phyloP scores from a whole-genome alignment of 805 yeast species.

The Suhomyces canberraensis region DNA sequence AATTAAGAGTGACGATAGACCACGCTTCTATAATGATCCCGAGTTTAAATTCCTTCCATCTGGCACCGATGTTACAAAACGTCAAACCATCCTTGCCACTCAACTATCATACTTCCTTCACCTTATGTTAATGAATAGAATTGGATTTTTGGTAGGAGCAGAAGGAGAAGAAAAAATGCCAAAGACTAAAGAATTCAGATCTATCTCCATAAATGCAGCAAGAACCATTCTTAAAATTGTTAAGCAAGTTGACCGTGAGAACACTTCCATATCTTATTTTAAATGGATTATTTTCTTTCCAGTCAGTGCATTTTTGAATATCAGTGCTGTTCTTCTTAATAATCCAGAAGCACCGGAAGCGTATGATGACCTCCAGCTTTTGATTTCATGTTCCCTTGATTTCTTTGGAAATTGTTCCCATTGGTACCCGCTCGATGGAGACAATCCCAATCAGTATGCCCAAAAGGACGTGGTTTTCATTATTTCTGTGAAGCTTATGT shows the following conservation, averaged over 20 bases:
- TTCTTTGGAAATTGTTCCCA: constrained; percentile 9
- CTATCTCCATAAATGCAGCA: constrained; percentile 32
- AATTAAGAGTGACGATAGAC: constrained; percentile 19
- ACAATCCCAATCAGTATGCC: constrained; percentile 1
- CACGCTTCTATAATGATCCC: constrained; percentile 33
- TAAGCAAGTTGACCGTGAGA: constrained; percentile 17
- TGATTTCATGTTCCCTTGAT: constrained; percentile 21
- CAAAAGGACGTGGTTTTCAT: constrained; percentile 9
- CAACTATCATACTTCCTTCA: constrained; percentile 35
- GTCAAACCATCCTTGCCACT: constrained; percentile 17
- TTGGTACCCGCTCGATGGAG: not conserved
- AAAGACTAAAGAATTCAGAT: constrained; percentile 22
- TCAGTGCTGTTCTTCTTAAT: constrained; percentile 20
- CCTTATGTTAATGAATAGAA: constrained; percentile 34
- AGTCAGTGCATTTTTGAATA: constrained; percentile 24
- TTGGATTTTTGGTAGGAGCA: constrained; percentile 22
- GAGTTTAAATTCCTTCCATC: constrained; percentile 18
- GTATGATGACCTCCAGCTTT: constrained; percentile 25
- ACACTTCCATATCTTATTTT: constrained; percentile 20
- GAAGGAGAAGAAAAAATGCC: constrained; percentile 13
- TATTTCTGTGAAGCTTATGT: constrained; percentile 16
- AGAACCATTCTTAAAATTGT: constrained; percentile 33
- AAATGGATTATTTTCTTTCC: constrained; percentile 35
- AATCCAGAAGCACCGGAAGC: constrained; percentile 27
- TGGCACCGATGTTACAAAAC: not conserved